These are phyloP conservation scores for Silene latifolia DNA, from an alignment of 148 eudicot species.

Conservation along the genomic window DNA sequence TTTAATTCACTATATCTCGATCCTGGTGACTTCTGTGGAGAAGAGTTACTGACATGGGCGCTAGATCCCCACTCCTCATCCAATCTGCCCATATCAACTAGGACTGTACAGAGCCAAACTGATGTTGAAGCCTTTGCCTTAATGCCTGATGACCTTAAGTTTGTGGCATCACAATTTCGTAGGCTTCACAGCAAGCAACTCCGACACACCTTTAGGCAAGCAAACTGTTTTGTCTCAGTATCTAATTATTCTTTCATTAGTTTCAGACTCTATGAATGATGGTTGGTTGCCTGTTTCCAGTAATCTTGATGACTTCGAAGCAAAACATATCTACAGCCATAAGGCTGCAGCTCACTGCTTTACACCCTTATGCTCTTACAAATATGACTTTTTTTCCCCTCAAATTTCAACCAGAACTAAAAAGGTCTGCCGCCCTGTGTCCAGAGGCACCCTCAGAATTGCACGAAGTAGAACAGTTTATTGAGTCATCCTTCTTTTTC, in stretches of 20 bases:
- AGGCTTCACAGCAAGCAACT: slow-evolving; percentile 69
- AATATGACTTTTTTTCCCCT: background rate
- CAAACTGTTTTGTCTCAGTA: background rate
- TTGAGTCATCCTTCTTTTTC: background rate
- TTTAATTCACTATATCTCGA: slow-evolving; percentile 50
- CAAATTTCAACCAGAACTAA: background rate
- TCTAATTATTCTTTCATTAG: background rate
- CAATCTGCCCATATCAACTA: slow-evolving; percentile 61
- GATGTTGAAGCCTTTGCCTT: slow-evolving; percentile 75
- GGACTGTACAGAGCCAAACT: slow-evolving; percentile 47
- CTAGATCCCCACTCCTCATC: slow-evolving; percentile 55
- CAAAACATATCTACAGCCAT: background rate
- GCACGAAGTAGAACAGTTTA: background rate
- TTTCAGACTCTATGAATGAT: background rate
- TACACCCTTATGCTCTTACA: background rate
- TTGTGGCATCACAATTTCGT: slow-evolving; percentile 64
- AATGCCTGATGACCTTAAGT: slow-evolving; percentile 56
- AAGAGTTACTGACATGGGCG: slow-evolving; percentile 80
- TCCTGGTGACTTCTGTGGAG: slow-evolving; percentile 72
- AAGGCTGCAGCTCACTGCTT: background rate
- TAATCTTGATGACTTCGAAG: background rate
- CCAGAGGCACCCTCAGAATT: too few relatives aligned
- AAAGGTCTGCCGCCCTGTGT: too few relatives aligned
- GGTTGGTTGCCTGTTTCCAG: background rate
- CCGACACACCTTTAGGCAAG: slow-evolving; percentile 58